Conservation (phyloP, 371 early-diverging fungal genomes). For the Dichotomocladium elegans region DNA sequence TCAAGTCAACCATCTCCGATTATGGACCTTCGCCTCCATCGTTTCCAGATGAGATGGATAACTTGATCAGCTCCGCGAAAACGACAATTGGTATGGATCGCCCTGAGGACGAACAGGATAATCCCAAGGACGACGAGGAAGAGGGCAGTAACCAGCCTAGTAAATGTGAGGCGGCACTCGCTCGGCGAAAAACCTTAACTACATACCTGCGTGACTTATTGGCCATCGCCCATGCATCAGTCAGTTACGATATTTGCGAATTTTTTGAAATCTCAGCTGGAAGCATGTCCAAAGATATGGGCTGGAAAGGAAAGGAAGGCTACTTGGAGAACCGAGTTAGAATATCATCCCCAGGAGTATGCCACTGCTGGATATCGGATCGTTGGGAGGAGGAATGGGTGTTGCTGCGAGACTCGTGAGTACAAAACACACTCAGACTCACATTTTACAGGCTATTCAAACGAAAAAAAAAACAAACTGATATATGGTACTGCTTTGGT, state of each 20-base stretch:
- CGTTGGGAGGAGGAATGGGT: slow-evolving; percentile 73
- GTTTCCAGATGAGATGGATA: slow-evolving; percentile 46
- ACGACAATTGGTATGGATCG: slow-evolving; percentile 29
- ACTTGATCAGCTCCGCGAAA: slow-evolving; percentile 34
- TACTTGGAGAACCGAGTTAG: slow-evolving; percentile 58
- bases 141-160: slow-evolving; percentile 1
- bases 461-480: no score
- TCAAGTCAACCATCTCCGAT: slow-evolving; percentile 40
- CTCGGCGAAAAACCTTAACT: slow-evolving; percentile 60
- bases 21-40: slow-evolving; percentile 39
- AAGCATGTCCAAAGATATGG: slow-evolving; percentile 74
- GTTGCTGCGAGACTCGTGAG: slow-evolving; percentile 71
- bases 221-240: slow-evolving; percentile 55
- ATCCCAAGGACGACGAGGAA: slow-evolving; percentile 5
- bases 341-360: slow-evolving; percentile 32
- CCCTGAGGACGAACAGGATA: slow-evolving; percentile 13
- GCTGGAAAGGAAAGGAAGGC: slow-evolving; percentile 87
- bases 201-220: slow-evolving; percentile 58
- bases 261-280: slow-evolving; percentile 77
- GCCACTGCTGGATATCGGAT: slow-evolving; percentile 28
- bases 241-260: slow-evolving; percentile 73
- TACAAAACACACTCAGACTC: slow-evolving; percentile 15
- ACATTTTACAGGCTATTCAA: no score
- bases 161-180: slow-evolving; percentile 33
- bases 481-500: neutral